Evolutionary conservation across 495 filamentous ascomycete species (phyloP).

Genomic region (Margaritispora aquatica): DNA sequence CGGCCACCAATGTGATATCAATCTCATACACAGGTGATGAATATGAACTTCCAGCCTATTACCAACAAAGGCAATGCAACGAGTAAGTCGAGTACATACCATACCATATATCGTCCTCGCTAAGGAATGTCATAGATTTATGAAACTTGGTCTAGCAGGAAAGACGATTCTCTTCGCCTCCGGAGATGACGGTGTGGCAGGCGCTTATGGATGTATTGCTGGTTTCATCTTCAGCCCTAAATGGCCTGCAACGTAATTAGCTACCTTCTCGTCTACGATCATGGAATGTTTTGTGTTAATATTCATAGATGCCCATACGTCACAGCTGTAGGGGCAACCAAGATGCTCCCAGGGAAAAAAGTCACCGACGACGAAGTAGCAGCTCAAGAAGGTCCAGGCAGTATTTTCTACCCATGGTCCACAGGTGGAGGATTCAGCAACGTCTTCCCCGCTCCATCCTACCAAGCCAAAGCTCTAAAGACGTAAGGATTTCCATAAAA

Average conservation of each 20-base stretch:
- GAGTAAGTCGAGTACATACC: conserved; percentile 31
- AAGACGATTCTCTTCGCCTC: conserved; percentile 29
- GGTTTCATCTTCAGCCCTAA: neutral
- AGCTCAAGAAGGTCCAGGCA: neutral
- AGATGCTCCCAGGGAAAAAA: neutral
- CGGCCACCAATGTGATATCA: conserved; percentile 54
- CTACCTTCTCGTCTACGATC: no score
- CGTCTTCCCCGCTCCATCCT: neutral
- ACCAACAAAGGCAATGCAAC: conserved; percentile 52
- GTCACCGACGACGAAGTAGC: neutral
- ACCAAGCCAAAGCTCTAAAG: neutral
- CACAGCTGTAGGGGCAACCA: neutral
- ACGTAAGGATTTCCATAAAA: no score
- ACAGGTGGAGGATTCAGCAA: conserved; percentile 4
- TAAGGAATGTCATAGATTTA: conserved; percentile 3
- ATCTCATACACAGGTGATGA: conserved; percentile 52
- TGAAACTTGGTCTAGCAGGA: conserved; percentile 38
- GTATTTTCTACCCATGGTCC: neutral
- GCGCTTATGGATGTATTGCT: conserved; percentile 1
- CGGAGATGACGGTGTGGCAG: conserved; percentile 33
- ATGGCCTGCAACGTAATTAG: conserved; percentile 3
- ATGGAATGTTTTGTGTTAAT: no score
- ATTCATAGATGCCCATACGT: conserved; percentile 4
- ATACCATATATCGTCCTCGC: neutral
- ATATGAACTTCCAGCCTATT: conserved; percentile 43